These are phyloP conservation scores for Hordeum marinum DNA, from an alignment of 176 grass and related monocot genomes.

Conservation along the genomic window DNA sequence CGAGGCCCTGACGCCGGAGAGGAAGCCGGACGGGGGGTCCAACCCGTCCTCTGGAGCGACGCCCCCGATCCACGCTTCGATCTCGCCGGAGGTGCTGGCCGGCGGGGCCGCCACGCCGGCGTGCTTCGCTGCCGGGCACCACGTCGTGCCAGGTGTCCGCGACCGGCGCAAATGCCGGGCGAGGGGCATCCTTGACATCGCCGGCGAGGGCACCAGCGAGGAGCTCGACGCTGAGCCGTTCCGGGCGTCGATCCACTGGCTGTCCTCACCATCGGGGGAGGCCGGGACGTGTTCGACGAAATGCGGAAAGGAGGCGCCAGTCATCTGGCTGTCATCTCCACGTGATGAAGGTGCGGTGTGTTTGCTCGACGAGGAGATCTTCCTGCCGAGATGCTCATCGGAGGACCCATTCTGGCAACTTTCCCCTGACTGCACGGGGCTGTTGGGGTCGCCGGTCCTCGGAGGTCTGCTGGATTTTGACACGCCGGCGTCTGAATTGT, in stretches of 20 bases:
- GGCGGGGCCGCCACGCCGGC: constrained; percentile 55
- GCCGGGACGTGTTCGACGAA: constrained; percentile 29
- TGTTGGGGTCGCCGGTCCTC: constrained; percentile 36
- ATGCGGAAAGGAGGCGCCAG: constrained; percentile 41
- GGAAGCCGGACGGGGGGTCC: constrained; percentile 23
- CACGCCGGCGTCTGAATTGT: constrained; percentile 26
- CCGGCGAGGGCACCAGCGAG: constrained; percentile 22
- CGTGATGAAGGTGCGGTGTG: constrained; percentile 12
- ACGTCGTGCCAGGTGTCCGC: constrained; percentile 58
- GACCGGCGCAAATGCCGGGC: constrained; percentile 81
- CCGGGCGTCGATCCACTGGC: constrained; percentile 76
- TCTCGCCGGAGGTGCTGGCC: constrained; percentile 72
- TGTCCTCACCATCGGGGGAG: constrained; percentile 56
- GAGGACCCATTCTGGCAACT: constrained; percentile 40
- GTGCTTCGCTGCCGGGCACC: constrained; percentile 71
- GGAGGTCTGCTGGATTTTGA: constrained; percentile 26
- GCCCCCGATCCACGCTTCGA: constrained; percentile 75
- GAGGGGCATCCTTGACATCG: constrained; percentile 67
- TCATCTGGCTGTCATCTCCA: constrained; percentile 53
- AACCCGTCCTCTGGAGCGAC: constrained; percentile 41
- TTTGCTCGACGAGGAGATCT: constrained; percentile 40
- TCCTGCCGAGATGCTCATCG: constrained; percentile 33
- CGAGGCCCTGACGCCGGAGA: constrained; percentile 53
- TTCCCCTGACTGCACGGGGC: constrained; percentile 40
- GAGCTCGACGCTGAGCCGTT: constrained; percentile 27